phyloP scores from a whole-genome alignment of 352 stramenopile species.

The Globisporangium irregulare region DNA sequence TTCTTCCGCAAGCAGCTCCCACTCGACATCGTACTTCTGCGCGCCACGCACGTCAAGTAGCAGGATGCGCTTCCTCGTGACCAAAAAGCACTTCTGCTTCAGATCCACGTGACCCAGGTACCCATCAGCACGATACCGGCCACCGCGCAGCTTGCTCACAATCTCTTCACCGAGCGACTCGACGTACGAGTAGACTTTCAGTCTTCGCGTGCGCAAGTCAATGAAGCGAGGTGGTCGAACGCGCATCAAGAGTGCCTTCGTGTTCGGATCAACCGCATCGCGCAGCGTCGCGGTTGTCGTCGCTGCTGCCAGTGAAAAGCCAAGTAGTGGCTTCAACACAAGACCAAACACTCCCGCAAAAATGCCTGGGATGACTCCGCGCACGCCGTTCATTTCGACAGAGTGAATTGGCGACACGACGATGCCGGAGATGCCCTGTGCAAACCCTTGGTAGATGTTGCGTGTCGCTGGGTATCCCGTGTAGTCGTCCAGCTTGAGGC shows the following conservation, averaged over 20 bases:
- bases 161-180: conserved; percentile 87
- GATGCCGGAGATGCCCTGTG: conserved; percentile 79
- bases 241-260: conserved; percentile 73
- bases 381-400: conserved; percentile 73
- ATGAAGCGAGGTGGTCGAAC: conserved; percentile 79
- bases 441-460: conserved; percentile 87
- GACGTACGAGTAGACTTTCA: conserved; percentile 88
- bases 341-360: conserved; percentile 79
- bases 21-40: conserved; percentile 75
- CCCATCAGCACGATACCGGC: conserved; percentile 71
- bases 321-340: conserved; percentile 77
- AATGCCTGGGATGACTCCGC: conserved; percentile 73
- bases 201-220: conserved; percentile 65
- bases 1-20: conserved; percentile 79
- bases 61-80: conserved; percentile 81
- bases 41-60: conserved; percentile 66
- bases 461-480: conserved; percentile 80
- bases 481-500: conserved; percentile 86
- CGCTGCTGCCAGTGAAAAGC: conserved; percentile 69
- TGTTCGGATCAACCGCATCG: conserved; percentile 78
- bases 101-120: conserved; percentile 83
- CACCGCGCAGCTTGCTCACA: conserved; percentile 73
- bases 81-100: conserved; percentile 81
- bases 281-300: conserved; percentile 72
- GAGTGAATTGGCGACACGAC: conserved; percentile 83